A percentile compares a stretch with the other conserved stretches of the same genome.
Conservation (phyloP, 179 eudicot genomes). For the Beta macrorhiza region DNA sequence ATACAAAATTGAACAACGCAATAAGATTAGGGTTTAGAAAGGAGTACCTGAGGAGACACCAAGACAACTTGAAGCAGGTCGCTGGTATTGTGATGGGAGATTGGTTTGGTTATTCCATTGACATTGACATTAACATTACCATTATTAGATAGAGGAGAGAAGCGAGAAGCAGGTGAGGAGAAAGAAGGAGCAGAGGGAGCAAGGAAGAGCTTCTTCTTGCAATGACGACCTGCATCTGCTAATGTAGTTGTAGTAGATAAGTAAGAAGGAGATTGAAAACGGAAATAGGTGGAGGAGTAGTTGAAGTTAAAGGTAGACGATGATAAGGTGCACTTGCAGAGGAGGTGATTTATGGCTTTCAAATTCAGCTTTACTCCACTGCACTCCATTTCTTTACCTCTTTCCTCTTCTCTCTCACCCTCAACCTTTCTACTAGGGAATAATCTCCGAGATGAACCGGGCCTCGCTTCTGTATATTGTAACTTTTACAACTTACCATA, state of each 20-base stretch:
- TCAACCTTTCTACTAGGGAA: not conserved
- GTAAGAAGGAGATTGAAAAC: not conserved
- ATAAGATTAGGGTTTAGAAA: not conserved
- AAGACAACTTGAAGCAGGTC: conserved; percentile 81
- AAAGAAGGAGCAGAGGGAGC: conserved; percentile 16
- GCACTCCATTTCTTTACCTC: not conserved
- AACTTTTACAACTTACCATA: too few relatives aligned
- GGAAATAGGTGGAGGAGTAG: conserved; percentile 1
- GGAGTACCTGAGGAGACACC: conserved; percentile 82
- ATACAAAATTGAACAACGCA: too few relatives aligned
- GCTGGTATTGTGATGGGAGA: conserved; percentile 10
- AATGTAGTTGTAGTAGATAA: not conserved
- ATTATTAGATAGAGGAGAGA: conserved; percentile 19
- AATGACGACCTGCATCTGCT: not conserved
- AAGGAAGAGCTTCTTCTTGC: not conserved
- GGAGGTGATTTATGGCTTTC: conserved; percentile 20
- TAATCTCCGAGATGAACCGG: too few relatives aligned
- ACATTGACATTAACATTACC: too few relatives aligned
- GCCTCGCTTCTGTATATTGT: too few relatives aligned
- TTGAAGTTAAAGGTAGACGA: not conserved
- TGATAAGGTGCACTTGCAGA: conserved; percentile 12
- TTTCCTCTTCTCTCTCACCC: not conserved
- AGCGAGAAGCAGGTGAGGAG: conserved; percentile 9
- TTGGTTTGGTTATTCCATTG: conserved; percentile 13
- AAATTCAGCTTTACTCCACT: conserved; percentile 9